phyloP scores from a whole-genome alignment of 2,329 filamentous ascomycete genomes.

The Aureobasidium mangrovei region DNA sequence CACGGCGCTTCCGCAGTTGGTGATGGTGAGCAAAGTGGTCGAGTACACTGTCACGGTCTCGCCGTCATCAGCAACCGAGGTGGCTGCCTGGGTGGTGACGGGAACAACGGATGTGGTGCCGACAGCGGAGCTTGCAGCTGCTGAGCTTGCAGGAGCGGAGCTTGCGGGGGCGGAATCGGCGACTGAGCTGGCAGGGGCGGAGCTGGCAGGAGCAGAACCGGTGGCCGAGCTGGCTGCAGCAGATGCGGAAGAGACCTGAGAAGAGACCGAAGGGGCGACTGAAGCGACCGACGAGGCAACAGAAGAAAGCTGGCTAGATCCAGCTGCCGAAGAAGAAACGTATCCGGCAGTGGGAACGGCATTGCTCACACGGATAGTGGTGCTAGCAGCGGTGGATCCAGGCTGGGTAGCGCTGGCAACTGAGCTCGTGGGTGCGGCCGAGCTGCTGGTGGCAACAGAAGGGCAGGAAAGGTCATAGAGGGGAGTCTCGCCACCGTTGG shows the following conservation, averaged over 20 bases:
- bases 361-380: conserved; percentile 4
- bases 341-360: conserved; percentile 9
- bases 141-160: background rate
- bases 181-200: background rate
- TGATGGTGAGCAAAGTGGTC: conserved; percentile 20
- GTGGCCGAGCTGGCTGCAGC: conserved; percentile 1
- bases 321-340: background rate
- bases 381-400: conserved; percentile 3
- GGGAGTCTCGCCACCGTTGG: conserved; percentile 47
- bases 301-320: background rate
- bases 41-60: conserved; percentile 15
- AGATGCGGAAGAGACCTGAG: conserved; percentile 13
- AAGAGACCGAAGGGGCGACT: conserved; percentile 17
- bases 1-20: conserved; percentile 15
- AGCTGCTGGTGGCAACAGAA: conserved; percentile 15
- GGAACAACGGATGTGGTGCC: background rate
- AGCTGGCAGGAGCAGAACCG: background rate
- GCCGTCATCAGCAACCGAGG: background rate
- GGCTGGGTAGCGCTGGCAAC: conserved; percentile 14
- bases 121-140: conserved; percentile 12
- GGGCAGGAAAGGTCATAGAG: conserved; percentile 56
- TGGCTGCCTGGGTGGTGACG: conserved; percentile 12
- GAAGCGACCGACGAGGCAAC: conserved; percentile 10
- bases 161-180: background rate
- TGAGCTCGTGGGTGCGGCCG: conserved; percentile 13